Evolutionary conservation across 1,139 yeast genomes (phyloP), one percentile per base, ranked within the genome.

Genomic region (Magnusiomyces suaveolens): DNA sequence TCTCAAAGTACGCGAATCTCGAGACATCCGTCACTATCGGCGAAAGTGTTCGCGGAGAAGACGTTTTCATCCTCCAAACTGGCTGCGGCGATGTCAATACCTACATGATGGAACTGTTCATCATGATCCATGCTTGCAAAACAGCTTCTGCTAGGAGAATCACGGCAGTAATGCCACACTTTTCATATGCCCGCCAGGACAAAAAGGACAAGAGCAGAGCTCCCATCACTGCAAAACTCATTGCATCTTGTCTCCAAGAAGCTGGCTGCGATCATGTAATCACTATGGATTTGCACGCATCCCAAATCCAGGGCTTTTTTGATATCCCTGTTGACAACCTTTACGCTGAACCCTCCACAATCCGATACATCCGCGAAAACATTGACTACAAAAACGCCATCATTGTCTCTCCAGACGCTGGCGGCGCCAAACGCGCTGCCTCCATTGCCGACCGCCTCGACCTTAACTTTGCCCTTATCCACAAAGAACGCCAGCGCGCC

Each of bases 251-350:
- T 85, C 76, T 92, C 58, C 87, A 92, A 54, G 86, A 96, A 2
- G 96, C 97, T 8, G 98, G 97, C 8, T 92, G 97, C 70, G 83
- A 89, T 70, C 98, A 92, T 70, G 95, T 92, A 46, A 90, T 92
- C 63, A 90, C 97, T 43, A 87, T 92, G 96, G 98, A 92, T 68
- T 75, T 92, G 64, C 98, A 92, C 66, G 97, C 97, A n/a, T 84
- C 96, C n/a, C 98, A 92, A 70, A 92, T 92, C 65, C 98, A 92
- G 73, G 98, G 98, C n/a, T 92, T 92, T 68, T 92, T 92, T 64
- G 87, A 87, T 63, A 88, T 87, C 16, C 97, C 97, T 0, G 97
- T 90, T 25, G 98, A 92, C 72, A 92, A 92, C 71, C 74, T 92
- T 65, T 90, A 89, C 66, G 97, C 96, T 38, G 97, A 90, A 70